Evolutionary conservation across 805 yeast genomes (phyloP), one percentile per base, ranked within the genome.

Genomic region (Wickerhamomyces queroliae): DNA sequence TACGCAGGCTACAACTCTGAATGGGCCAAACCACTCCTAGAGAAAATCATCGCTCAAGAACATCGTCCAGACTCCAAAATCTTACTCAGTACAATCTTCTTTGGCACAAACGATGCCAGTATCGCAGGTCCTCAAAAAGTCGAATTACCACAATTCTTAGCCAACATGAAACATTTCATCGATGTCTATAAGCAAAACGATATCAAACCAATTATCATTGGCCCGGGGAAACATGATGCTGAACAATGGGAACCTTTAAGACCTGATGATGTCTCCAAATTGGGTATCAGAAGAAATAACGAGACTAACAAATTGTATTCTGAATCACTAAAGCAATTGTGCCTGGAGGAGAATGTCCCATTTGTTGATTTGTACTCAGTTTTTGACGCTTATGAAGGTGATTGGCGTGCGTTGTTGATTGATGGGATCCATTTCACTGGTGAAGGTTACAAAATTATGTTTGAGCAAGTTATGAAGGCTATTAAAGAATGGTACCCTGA

Each of bases 91-190:
- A 75, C 79, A 10, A 62, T 88, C 2, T 88, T 83, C 55, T 78
- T 86, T 50, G 96, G 96, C 4, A 74, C 95, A 12, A 89, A 89
- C 53, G 97, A 89, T 57, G 69, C 83, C 0, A 69, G 74, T 3
- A 46, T 62, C 8, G 64, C 55, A 1, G 71, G 70, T 4, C 51
- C 55, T 4, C 78, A 73, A 46, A 61, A 62, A 18, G 86, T 86
- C 10, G 73, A 76, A 1, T 16, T 81, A 4, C 70, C 59, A 0
- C 62, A 70, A 41, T 86, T 62, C 53, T 41, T 58, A 17, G 59
- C 55, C 13, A 88, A 88, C 51, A 62, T 73, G 44, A 50, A 47
- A 21, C 39, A 44, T 10, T 46, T 86, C 50, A 63, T 78, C 12
- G 47, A 62, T 7, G 45, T 66, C 43, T 66, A 74, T 23, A 46